Percentiles rank a stretch among this genome's conserved stretches.
phyloP scores from a whole-genome alignment of 169 alveolate genomes.

The Plasmodium cynomolgi region DNA sequence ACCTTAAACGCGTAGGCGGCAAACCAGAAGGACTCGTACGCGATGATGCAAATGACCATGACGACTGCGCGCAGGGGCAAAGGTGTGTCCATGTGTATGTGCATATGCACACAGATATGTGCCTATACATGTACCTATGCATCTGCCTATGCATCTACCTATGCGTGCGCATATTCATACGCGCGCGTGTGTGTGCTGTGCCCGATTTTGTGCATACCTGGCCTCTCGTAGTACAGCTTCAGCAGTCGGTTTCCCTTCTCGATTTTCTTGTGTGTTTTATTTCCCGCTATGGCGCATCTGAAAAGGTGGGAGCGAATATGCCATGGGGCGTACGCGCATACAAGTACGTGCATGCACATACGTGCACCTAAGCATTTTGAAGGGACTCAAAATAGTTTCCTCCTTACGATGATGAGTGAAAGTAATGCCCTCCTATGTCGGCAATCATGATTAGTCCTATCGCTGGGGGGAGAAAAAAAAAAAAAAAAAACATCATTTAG shows the following conservation, averaged over 20 bases:
- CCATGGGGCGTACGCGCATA: background rate
- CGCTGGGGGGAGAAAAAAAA: constrained; percentile 6
- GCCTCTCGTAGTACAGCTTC: constrained; percentile 69
- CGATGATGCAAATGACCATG: constrained; percentile 70
- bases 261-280: constrained; percentile 73
- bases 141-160: too few species aligned
- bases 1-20: constrained; percentile 48
- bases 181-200: background rate
- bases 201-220: background rate
- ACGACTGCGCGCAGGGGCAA: constrained; percentile 20
- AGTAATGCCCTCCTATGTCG: constrained; percentile 74
- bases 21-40: constrained; percentile 64
- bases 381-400: constrained; percentile 1
- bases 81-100: background rate
- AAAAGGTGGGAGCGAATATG: background rate
- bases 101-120: background rate
- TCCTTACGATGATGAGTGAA: constrained; percentile 73
- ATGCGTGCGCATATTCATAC: background rate
- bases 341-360: background rate
- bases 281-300: constrained; percentile 75
- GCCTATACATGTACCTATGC: background rate
- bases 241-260: constrained; percentile 61
- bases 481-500: background rate
- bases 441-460: constrained; percentile 75
- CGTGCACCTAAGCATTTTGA: background rate